Evolutionary conservation across 2,329 filamentous ascomycete genomes (phyloP).

Genomic region (Pseudomassariella vexata): DNA sequence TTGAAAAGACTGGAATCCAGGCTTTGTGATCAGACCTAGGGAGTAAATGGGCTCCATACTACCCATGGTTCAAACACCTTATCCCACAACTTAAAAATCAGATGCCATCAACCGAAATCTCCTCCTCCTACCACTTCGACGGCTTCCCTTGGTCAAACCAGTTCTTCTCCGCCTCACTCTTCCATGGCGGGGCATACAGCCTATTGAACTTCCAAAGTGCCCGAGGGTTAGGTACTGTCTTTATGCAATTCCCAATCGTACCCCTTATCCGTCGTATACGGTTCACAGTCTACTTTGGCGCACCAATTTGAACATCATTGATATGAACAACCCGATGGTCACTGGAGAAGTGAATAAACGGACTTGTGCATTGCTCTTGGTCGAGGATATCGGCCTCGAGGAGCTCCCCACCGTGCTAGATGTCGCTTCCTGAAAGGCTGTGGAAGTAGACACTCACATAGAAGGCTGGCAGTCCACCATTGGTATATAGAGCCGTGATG

Average conservation of each 20-base stretch:
- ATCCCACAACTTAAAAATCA: too few species aligned
- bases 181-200: constrained; percentile 26
- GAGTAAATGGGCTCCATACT: too few species aligned
- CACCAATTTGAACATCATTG: constrained; percentile 16
- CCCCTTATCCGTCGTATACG: constrained; percentile 31
- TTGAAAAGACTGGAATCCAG: too few species aligned
- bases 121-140: not conserved
- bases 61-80: too few species aligned
- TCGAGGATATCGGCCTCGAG: too few species aligned
- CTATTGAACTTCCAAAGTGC: constrained; percentile 38
- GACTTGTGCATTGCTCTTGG: too few species aligned
- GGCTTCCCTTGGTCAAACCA: constrained; percentile 18
- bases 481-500: constrained; percentile 25
- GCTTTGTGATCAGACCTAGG: too few species aligned
- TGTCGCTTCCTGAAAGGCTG: constrained; percentile 14
- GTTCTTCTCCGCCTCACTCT: constrained; percentile 26
- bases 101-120: too few species aligned
- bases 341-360: constrained; percentile 29
- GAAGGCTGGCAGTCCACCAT: constrained; percentile 31
- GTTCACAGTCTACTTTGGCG: constrained; percentile 14
- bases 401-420: constrained; percentile 16
- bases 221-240: constrained; percentile 33
- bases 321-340: constrained; percentile 19
- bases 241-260: constrained; percentile 38
- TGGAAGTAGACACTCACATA: constrained; percentile 37